These are phyloP conservation scores for Nakaseomyces glabratus DNA, from an alignment of 1,139 yeast genomes.

Conservation along the genomic window DNA sequence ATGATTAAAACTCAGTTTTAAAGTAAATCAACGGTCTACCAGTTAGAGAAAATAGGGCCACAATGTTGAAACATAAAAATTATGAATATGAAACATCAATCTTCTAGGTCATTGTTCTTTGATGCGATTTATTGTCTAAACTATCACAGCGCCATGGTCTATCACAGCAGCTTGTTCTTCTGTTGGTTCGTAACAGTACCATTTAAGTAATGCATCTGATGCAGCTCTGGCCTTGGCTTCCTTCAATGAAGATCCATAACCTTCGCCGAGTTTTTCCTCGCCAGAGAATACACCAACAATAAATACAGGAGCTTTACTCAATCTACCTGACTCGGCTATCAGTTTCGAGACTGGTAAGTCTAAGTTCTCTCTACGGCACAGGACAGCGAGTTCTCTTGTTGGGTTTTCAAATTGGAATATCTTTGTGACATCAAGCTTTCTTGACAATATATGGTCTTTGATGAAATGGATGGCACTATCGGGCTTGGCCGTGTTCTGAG, in stretches of 20 bases:
- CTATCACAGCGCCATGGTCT: conserved; percentile 39
- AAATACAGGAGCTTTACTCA: conserved; percentile 72
- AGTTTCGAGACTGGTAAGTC: conserved; percentile 71
- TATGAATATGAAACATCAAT: too few species aligned
- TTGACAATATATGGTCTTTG: conserved; percentile 60
- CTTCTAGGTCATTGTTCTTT: too few species aligned
- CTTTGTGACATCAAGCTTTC: conserved; percentile 62
- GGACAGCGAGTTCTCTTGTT: conserved; percentile 68
- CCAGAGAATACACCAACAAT: conserved; percentile 91
- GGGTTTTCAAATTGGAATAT: conserved; percentile 81
- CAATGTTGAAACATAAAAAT: too few species aligned
- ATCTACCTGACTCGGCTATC: conserved; percentile 88
- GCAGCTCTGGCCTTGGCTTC: conserved; percentile 93
- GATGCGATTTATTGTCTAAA: conserved; percentile 26
- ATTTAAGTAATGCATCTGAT: conserved; percentile 80
- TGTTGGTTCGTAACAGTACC: conserved; percentile 84
- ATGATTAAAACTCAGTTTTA: too few species aligned
- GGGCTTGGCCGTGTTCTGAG: conserved; percentile 11
- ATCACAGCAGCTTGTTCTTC: conserved; percentile 34
- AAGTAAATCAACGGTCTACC: too few species aligned
- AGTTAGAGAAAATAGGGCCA: too few species aligned
- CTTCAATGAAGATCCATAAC: conserved; percentile 81
- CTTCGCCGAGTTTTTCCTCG: conserved; percentile 78
- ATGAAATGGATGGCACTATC: conserved; percentile 56
- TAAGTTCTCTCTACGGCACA: conserved; percentile 73